Evolutionary conservation across 148 eudicot genomes (phyloP).

Genomic region (Simmondsia chinensis): DNA sequence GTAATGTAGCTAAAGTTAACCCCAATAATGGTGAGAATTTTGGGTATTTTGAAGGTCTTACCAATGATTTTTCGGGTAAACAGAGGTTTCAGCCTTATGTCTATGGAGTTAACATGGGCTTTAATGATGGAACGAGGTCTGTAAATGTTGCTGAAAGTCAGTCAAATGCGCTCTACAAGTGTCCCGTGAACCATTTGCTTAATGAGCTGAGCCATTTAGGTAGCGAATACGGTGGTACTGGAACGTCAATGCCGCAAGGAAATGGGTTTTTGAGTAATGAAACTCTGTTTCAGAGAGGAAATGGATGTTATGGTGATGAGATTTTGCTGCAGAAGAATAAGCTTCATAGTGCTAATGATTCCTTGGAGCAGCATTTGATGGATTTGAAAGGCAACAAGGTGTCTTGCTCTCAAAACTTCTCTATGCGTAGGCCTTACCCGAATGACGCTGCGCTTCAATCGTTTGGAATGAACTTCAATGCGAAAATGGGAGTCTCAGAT

Average conservation of each 20-base stretch:
- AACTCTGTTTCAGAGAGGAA: too few species aligned
- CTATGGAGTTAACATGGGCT: conserved; percentile 8
- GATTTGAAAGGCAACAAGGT: conserved; percentile 9
- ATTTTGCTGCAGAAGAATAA: too few species aligned
- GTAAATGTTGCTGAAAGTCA: conserved; percentile 15
- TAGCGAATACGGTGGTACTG: too few species aligned
- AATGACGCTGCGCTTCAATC: conserved; percentile 16
- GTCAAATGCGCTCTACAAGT: conserved; percentile 14
- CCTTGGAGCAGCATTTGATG: conserved; percentile 15
- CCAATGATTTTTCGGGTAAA: conserved; percentile 9
- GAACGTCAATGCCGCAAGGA: too few species aligned
- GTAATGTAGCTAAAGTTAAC: conserved; percentile 11
- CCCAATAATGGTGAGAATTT: conserved; percentile 7
- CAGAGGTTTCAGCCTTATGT: conserved; percentile 14
- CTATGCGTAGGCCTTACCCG: too few species aligned
- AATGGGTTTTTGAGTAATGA: too few species aligned
- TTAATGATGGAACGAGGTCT: conserved; percentile 16
- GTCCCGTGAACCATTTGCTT: too few species aligned
- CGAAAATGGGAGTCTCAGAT: conserved; percentile 12
- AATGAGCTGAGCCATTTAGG: neutral
- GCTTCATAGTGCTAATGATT: conserved; percentile 7
- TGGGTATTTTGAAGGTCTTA: conserved; percentile 20
- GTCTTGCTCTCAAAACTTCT: too few species aligned
- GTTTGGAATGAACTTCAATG: conserved; percentile 13
- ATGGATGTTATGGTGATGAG: too few species aligned